Evolutionary conservation across 352 stramenopile genomes (phyloP).

Genomic region (Pythium insidiosum): DNA sequence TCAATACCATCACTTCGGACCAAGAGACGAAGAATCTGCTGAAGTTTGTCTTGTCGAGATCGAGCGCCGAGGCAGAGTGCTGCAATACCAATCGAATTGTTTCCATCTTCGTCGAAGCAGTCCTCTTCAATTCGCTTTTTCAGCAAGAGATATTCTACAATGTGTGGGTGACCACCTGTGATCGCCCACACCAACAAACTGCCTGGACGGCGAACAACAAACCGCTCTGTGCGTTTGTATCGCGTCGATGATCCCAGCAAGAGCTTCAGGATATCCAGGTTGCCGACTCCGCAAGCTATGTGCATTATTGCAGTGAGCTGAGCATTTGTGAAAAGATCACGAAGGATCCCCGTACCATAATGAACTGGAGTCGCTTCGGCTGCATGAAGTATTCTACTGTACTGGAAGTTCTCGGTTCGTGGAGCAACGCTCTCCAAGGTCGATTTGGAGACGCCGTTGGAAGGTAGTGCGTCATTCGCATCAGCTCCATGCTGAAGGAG

Average conservation of each 20-base stretch:
- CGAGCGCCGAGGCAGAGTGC: constrained; percentile 27
- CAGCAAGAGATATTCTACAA: constrained; percentile 43
- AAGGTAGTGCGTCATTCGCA: constrained; percentile 23
- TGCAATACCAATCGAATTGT: constrained; percentile 53
- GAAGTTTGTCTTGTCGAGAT: constrained; percentile 7
- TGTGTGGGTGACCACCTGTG: constrained; percentile 21
- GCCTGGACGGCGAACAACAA: constrained; percentile 19
- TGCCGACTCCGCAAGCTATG: constrained; percentile 33
- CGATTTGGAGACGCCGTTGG: constrained; percentile 12
- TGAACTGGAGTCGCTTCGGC: constrained; percentile 55
- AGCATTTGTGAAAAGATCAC: no score
- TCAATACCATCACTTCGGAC: constrained; percentile 24
- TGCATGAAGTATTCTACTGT: constrained; percentile 38
- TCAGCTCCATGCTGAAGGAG: constrained; percentile 43
- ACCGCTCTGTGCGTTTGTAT: constrained; percentile 6
- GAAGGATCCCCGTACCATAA: constrained; percentile 46
- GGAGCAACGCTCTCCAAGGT: constrained; percentile 43
- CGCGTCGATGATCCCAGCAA: constrained; percentile 20
- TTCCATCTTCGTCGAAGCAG: constrained; percentile 67
- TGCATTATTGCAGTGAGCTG: no score
- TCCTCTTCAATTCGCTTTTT: constrained; percentile 35
- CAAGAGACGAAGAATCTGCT: constrained; percentile 22
- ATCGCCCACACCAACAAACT: constrained; percentile 69
- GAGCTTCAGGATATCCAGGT: constrained; percentile 57
- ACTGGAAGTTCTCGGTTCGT: constrained; percentile 44